A percentile compares a stretch with the other conserved stretches of the same genome.
Evolutionary conservation across 2,329 filamentous ascomycete species (phyloP).

Genomic region (Kalaharituber pfeilii): DNA sequence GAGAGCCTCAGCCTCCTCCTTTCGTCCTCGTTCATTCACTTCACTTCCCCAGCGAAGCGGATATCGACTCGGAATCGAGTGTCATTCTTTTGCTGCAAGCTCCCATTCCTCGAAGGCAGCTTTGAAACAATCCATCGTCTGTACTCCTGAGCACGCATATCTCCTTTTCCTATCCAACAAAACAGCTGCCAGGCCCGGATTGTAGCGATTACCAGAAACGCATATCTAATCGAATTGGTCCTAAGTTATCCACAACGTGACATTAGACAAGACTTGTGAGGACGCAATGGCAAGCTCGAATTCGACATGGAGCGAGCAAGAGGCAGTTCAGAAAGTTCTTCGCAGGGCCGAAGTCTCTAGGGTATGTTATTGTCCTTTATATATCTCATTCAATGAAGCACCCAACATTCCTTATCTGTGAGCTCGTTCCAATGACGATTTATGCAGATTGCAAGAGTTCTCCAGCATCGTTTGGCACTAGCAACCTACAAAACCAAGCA

Average conservation of each 20-base stretch:
- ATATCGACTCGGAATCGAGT: not conserved
- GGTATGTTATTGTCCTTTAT: conserved; percentile 33
- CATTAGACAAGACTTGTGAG: too few relatives aligned
- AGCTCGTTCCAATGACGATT: not conserved
- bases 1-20: not conserved
- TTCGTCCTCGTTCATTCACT: not conserved
- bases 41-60: not conserved
- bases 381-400: not conserved
- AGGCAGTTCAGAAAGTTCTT: conserved; percentile 44
- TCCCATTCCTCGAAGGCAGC: not conserved
- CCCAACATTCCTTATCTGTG: not conserved
- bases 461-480: conserved; percentile 85
- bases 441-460: conserved; percentile 67
- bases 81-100: not conserved
- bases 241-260: too few relatives aligned
- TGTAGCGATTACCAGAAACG: not conserved
- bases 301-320: conserved; percentile 21
- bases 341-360: conserved; percentile 60
- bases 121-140: not conserved
- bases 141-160: not conserved
- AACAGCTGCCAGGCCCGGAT: not conserved
- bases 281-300: conserved; percentile 5
- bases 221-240: too few relatives aligned
- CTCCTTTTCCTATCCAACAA: not conserved
- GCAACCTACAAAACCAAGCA: conserved; percentile 96